phyloP scores from a whole-genome alignment of 1,284 basidiomycete genomes.

The Neonothopanus nambi region DNA sequence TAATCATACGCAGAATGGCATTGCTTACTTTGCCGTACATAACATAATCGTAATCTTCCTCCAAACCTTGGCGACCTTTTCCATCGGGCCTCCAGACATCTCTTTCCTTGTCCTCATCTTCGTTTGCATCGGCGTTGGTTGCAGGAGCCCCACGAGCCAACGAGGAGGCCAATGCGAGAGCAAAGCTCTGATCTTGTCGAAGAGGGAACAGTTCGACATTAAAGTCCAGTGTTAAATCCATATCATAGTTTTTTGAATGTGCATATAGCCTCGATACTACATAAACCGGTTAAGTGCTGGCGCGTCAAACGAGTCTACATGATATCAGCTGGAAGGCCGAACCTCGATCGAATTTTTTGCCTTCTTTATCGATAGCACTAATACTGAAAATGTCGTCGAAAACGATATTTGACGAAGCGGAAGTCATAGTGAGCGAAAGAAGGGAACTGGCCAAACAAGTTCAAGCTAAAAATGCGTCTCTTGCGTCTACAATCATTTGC shows the following conservation, averaged over 20 bases:
- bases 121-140: conserved; percentile 40
- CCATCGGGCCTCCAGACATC: conserved; percentile 89
- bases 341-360: conserved; percentile 98
- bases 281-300: conserved; percentile 16
- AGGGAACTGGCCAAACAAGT: neutral
- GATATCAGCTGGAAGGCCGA: conserved; percentile 20
- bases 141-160: conserved; percentile 64
- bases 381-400: conserved; percentile 93
- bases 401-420: conserved; percentile 70
- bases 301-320: neutral
- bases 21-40: conserved; percentile 93
- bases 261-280: conserved; percentile 86
- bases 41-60: conserved; percentile 98
- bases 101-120: conserved; percentile 70
- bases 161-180: conserved; percentile 85
- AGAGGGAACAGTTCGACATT: conserved; percentile 88
- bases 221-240: conserved; percentile 90
- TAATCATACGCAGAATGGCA: conserved; percentile 4
- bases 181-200: conserved; percentile 69
- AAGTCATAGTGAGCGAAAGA: conserved; percentile 47
- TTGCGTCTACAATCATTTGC: conserved; percentile 1
- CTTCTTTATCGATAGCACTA: conserved; percentile 84
- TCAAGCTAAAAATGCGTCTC: neutral
- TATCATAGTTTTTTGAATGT: conserved; percentile 84
- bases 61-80: conserved; percentile 83